Evolutionary conservation across 1,284 basidiomycete species (phyloP).

Genomic region (Ceratobasidium papillatum): DNA sequence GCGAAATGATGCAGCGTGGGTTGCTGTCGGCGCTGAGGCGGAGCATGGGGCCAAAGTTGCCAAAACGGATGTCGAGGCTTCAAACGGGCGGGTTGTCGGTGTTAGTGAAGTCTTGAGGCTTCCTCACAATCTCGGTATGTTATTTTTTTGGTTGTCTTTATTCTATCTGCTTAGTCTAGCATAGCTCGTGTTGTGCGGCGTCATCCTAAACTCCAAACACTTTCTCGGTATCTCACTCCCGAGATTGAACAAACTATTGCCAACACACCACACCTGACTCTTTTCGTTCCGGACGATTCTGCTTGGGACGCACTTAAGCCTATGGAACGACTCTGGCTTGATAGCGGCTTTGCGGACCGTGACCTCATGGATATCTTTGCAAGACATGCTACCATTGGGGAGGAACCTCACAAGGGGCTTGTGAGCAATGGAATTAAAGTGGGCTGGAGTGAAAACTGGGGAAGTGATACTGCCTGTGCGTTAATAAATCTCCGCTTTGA

Average conservation of each 20-base stretch:
- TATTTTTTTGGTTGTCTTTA: conserved; percentile 3
- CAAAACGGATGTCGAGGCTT: conserved; percentile 64
- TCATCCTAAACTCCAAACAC: conserved; percentile 72
- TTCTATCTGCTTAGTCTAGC: conserved; percentile 3
- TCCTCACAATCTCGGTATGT: conserved; percentile 78
- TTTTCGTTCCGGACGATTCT: conserved; percentile 88
- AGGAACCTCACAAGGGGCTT: conserved; percentile 59
- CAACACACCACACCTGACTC: conserved; percentile 75
- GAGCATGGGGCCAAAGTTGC: conserved; percentile 69
- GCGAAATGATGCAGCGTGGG: conserved; percentile 60
- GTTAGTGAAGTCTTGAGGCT: conserved; percentile 79
- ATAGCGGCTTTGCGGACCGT: conserved; percentile 82
- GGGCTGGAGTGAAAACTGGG: conserved; percentile 46
- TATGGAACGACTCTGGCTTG: conserved; percentile 83
- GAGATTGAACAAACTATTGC: conserved; percentile 66
- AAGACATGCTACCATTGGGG: conserved; percentile 69
- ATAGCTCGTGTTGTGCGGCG: conserved; percentile 66
- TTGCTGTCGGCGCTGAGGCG: conserved; percentile 79
- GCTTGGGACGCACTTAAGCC: conserved; percentile 75
- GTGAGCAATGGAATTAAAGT: conserved; percentile 37
- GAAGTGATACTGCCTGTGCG: conserved; percentile 37
- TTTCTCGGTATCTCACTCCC: conserved; percentile 69
- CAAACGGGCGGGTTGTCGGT: conserved; percentile 82
- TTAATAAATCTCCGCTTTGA: background rate
- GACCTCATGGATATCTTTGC: conserved; percentile 81